Base-by-base conservation (phyloP, 2,329 filamentous ascomycete species). In the Colletotrichum australisinense region DNA sequence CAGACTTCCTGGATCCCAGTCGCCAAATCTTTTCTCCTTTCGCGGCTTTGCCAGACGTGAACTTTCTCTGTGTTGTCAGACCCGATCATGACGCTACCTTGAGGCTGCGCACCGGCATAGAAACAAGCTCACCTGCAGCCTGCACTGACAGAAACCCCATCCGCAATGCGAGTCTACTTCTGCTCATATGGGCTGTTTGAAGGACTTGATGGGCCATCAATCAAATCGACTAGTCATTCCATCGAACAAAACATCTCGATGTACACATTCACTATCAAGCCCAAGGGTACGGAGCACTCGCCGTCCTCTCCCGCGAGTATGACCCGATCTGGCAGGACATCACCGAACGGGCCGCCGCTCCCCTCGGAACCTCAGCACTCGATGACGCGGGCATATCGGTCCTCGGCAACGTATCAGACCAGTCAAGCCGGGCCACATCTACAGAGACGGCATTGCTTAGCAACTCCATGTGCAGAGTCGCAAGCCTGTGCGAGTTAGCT, bases 361-460 rank as follows among this genome's bases (percentile, higher is more conserved):
- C 28, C 16, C 16, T 28, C 28, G 46, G n/a, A n/a, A 49, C 42
- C 42, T 49, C 42, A 49, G 19, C 4, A 49, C 32, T 73, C 26
- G 46, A 73, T 38, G 66, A 70, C 56, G 67, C 60, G 60, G 60
- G 67, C 55, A 72, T 46, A 35, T 69, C 53, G 30, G 8, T 42
- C 8, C 16, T 65, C 42, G n/a, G 70, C 60, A 32, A 46, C 56
- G 22, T 65, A 49, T 65, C 60, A 46, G 55, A n/a, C 35, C 46
- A 53, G 49, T 49, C 68, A 56, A 49, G 56, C 35, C 67, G 58
- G 69, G n/a, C 52, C 16, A 38, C 38, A 42, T 42, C 38, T 42
- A 42, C 14, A 42, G 38, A 46, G 32, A 42, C 14, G 24, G 16
- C 22, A 19, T 57, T 57, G 24, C 22, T 4, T 22, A 55, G n/a